A percentile compares a stretch with the other conserved stretches of the same genome.
Conservation (phyloP, 2,329 filamentous ascomycete genomes). For the Aspergillus sp. region DNA sequence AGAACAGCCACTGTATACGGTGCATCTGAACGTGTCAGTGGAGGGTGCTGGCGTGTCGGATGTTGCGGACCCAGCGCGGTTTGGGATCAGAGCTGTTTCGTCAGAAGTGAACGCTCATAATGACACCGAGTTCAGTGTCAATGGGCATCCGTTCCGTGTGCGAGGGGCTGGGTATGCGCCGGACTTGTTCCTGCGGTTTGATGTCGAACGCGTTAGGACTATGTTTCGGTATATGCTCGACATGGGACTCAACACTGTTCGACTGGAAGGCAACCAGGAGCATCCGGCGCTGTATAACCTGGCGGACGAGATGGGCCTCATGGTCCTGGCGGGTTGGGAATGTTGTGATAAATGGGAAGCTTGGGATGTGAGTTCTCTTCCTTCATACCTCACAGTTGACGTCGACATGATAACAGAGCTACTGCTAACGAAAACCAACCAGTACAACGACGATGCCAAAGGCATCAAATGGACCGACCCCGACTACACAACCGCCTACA, state of each 20-base stretch:
- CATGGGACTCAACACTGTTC: constrained; percentile 63
- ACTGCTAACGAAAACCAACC: neutral
- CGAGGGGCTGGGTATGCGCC: constrained; percentile 61
- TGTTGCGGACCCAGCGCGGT: constrained; percentile 34
- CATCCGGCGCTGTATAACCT: constrained; percentile 61
- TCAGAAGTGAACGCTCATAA: constrained; percentile 53
- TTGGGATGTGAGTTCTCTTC: constrained; percentile 43
- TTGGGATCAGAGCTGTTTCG: constrained; percentile 57
- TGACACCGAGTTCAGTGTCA: constrained; percentile 58
- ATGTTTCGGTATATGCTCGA: constrained; percentile 58
- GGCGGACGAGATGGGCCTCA: constrained; percentile 59
- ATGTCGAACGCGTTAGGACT: constrained; percentile 46
- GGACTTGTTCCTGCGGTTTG: constrained; percentile 63
- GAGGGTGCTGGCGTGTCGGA: constrained; percentile 31
- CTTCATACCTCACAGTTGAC: too few species aligned
- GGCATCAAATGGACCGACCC: constrained; percentile 50
- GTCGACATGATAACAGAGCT: neutral
- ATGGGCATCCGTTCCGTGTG: constrained; percentile 59
- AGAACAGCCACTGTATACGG: constrained; percentile 52
- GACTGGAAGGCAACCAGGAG: constrained; percentile 65
- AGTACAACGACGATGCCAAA: constrained; percentile 56
- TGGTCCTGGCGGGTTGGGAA: constrained; percentile 65
- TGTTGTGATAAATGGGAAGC: constrained; percentile 69
- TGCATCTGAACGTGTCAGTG: constrained; percentile 30
- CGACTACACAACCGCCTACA: constrained; percentile 57